These are phyloP conservation scores for Chlamydomonas eustigma DNA, from an alignment of 139 green algal species.

Conservation along the genomic window DNA sequence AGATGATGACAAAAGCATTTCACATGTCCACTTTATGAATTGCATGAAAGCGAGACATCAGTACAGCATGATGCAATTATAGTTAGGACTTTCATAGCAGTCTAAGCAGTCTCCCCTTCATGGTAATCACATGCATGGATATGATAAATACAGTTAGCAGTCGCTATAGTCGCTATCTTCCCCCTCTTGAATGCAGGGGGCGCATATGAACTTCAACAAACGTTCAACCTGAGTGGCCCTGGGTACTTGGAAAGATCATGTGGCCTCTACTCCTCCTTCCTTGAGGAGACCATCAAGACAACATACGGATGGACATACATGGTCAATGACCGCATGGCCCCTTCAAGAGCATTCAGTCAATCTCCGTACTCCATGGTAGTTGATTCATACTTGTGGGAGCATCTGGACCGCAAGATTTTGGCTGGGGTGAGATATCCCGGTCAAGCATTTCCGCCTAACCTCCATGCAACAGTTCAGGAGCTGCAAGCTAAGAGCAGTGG, in stretches of 20 bases:
- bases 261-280: not conserved
- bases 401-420: not conserved
- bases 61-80: too few relatives aligned
- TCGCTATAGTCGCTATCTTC: too few relatives aligned
- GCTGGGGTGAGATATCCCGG: not conserved
- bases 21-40: too few relatives aligned
- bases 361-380: not conserved
- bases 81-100: too few relatives aligned
- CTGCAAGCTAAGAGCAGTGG: too few relatives aligned
- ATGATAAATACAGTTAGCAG: too few relatives aligned
- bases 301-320: not conserved
- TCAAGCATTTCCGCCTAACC: not conserved
- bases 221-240: not conserved
- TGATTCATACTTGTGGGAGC: not conserved
- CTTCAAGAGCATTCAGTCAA: not conserved
- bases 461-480: too few relatives aligned
- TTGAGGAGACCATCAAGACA: slow-evolving; percentile 1
- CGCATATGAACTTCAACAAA: not conserved
- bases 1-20: too few relatives aligned
- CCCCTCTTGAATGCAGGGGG: too few relatives aligned
- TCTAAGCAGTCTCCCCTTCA: too few relatives aligned
- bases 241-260: not conserved
- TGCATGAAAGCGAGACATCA: too few relatives aligned
- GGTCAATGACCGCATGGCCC: not conserved
- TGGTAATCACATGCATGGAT: too few relatives aligned